A percentile compares a stretch with the other conserved stretches of the same genome.
phyloP scores from a whole-genome alignment of 2,329 filamentous ascomycete species.

The Verticillium nonalfalfae region DNA sequence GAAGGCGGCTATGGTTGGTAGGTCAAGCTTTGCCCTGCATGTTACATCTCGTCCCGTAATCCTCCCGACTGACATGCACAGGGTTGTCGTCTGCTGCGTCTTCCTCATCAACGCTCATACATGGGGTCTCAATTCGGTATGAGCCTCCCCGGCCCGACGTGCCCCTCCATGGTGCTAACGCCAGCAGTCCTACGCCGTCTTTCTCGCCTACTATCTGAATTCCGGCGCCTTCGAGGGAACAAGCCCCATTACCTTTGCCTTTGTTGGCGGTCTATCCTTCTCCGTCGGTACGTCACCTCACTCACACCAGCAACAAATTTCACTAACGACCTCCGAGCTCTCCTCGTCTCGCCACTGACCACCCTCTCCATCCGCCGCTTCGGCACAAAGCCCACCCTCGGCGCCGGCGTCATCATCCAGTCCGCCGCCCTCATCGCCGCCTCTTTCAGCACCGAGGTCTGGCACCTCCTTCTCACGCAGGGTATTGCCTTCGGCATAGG shows the following conservation, averaged over 20 bases:
- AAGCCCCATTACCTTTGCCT: constrained; percentile 63
- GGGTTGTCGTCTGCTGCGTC: constrained; percentile 47
- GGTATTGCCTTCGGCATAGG: constrained; percentile 72
- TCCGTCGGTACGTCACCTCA: constrained; percentile 33
- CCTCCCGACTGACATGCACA: constrained; percentile 8
- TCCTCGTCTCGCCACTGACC: constrained; percentile 62
- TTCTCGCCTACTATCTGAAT: constrained; percentile 50
- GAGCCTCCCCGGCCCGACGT: neutral
- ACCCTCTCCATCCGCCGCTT: constrained; percentile 53
- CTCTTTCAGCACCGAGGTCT: constrained; percentile 61
- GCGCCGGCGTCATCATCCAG: constrained; percentile 59
- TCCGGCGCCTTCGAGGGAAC: constrained; percentile 57
- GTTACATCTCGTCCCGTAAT: neutral
- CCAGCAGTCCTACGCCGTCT: constrained; percentile 46
- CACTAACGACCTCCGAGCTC: constrained; percentile 27
- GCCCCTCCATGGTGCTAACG: neutral
- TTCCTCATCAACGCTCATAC: constrained; percentile 62
- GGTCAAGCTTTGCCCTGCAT: constrained; percentile 8
- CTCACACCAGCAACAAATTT: neutral
- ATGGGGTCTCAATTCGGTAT: constrained; percentile 65
- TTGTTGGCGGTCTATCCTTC: constrained; percentile 67
- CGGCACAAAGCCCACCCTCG: constrained; percentile 59
- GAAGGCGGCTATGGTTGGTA: constrained; percentile 58
- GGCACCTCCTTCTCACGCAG: constrained; percentile 71
- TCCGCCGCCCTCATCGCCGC: constrained; percentile 61